Evolutionary conservation across 2,329 filamentous ascomycete species (phyloP).

Genomic region (Lomentospora prolificans): DNA sequence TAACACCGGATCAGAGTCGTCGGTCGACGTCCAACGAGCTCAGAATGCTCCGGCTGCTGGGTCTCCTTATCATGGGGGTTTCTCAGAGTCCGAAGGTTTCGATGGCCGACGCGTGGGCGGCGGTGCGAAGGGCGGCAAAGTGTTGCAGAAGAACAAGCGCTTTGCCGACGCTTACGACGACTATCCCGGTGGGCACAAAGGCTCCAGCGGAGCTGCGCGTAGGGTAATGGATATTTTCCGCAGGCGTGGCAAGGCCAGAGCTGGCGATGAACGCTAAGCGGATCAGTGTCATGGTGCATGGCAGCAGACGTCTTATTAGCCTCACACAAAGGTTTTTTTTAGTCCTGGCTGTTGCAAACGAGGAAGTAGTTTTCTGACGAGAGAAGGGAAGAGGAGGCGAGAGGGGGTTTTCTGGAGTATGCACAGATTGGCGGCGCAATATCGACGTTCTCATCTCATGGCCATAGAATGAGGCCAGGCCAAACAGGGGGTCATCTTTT

Average conservation of each 20-base stretch:
- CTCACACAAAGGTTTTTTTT: too few relatives aligned
- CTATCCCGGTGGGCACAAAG: conserved; percentile 56
- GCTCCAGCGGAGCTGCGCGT: conserved; percentile 77
- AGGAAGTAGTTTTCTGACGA: background rate
- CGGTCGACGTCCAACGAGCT: conserved; percentile 36
- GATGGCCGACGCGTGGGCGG: conserved; percentile 28
- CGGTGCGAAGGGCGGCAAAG: conserved; percentile 28
- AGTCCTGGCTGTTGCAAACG: background rate
- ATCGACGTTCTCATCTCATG: background rate
- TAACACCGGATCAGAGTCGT: conserved; percentile 44
- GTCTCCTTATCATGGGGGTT: conserved; percentile 31
- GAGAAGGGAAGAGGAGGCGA: background rate
- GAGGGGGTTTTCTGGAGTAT: background rate
- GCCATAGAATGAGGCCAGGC: background rate
- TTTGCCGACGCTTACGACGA: conserved; percentile 84
- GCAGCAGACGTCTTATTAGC: too few relatives aligned
- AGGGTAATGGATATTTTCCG: conserved; percentile 99
- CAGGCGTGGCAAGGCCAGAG: conserved; percentile 67
- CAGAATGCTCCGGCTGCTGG: conserved; percentile 19
- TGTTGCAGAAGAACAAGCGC: conserved; percentile 76
- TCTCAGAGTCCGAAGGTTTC: conserved; percentile 31
- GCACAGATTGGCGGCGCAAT: conserved; percentile 1
- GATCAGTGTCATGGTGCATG: too few relatives aligned
- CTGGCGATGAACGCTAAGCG: conserved; percentile 37
- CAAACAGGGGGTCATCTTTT: background rate